Conservation (phyloP, 1,284 basidiomycete species). For the Flammula alnicola region DNA sequence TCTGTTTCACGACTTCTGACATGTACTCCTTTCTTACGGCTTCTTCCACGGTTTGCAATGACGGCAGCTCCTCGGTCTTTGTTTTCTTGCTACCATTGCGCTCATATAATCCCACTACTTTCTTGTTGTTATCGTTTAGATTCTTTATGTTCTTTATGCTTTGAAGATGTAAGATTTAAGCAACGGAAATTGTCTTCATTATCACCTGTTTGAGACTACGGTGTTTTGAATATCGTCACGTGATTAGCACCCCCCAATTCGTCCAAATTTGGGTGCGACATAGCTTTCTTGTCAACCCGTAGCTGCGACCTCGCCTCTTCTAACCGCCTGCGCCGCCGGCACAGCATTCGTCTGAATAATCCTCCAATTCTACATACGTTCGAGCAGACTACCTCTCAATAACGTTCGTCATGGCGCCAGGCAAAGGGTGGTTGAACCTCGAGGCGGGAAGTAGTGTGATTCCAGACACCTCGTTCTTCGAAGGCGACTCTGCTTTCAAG, state of each 20-base stretch:
- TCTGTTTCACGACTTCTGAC: constrained; percentile 5
- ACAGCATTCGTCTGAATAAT: constrained; percentile 24
- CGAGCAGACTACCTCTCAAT: neutral
- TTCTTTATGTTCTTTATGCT: too few species aligned
- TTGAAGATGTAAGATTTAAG: too few species aligned
- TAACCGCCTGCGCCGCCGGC: constrained; percentile 27
- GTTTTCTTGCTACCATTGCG: too few species aligned
- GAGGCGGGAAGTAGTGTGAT: constrained; percentile 61
- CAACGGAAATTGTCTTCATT: too few species aligned
- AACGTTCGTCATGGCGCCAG: constrained; percentile 27
- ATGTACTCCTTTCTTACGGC: neutral
- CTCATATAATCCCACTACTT: too few species aligned
- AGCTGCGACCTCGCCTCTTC: constrained; percentile 14
- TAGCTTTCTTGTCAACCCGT: constrained; percentile 14
- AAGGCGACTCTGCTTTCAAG: constrained; percentile 84
- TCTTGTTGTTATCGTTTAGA: too few species aligned
- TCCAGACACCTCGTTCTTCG: constrained; percentile 78
- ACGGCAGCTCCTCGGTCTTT: too few species aligned
- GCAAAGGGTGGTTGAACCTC: constrained; percentile 73
- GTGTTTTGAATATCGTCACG: too few species aligned
- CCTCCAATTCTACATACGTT: constrained; percentile 9
- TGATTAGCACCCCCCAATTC: neutral
- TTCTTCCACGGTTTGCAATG: too few species aligned
- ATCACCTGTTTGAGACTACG: too few species aligned
- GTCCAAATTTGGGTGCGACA: constrained; percentile 9